Evolutionary conservation across 495 filamentous ascomycete genomes (phyloP).

Genomic region (Aspergillus hancockii): DNA sequence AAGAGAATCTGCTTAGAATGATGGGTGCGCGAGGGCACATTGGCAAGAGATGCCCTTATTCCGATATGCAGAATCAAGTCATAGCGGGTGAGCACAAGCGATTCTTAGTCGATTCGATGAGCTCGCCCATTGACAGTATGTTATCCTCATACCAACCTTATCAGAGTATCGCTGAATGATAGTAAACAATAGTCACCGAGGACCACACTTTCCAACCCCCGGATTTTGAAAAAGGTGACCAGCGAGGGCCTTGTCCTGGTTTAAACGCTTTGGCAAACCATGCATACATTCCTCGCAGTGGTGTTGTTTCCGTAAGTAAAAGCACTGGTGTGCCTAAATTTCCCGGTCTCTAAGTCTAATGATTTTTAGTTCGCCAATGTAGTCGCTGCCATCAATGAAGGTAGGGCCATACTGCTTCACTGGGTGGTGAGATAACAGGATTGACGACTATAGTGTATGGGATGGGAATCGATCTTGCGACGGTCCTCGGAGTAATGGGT

Average conservation of each 20-base stretch:
- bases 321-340: neutral
- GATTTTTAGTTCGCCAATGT: constrained; percentile 26
- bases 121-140: constrained; percentile 31
- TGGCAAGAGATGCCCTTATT: constrained; percentile 28
- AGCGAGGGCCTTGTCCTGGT: constrained; percentile 52
- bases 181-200: constrained; percentile 29
- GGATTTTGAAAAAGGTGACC: constrained; percentile 36
- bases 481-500: constrained; percentile 52
- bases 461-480: constrained; percentile 52
- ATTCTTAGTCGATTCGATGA: constrained; percentile 29
- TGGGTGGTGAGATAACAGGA: neutral
- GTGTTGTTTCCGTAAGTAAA: constrained; percentile 39
- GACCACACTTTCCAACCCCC: constrained; percentile 42
- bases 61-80: constrained; percentile 11
- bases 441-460: constrained; percentile 38
- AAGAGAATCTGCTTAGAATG: constrained; percentile 7
- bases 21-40: constrained; percentile 2
- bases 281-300: constrained; percentile 54
- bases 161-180: neutral
- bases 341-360: constrained; percentile 25
- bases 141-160: neutral
- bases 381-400: constrained; percentile 32
- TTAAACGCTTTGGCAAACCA: constrained; percentile 57
- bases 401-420: constrained; percentile 6
- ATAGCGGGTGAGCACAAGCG: constrained; percentile 24